Evolutionary conservation across 805 yeast genomes (phyloP), one percentile per base, ranked within the genome.

Genomic region (Cephaloascus albidus): DNA sequence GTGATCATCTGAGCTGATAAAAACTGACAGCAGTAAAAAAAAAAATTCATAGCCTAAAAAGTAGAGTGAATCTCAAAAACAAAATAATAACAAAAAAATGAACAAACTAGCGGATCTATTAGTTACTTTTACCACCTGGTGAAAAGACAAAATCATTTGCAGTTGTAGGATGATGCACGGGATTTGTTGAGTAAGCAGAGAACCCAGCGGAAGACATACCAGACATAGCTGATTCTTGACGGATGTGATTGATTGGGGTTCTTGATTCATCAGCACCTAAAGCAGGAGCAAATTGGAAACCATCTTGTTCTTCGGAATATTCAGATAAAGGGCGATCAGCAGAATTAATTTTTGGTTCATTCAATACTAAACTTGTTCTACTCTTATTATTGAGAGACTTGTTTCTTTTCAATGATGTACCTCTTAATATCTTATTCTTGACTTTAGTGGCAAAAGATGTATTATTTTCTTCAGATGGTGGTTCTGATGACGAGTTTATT

Each of bases 61-160:
- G 16, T 10, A 10, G 27, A 20, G 23, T 6, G 16, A 34, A 20
- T 12, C 20, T 14, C 8, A 14, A 34, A 18, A 34, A 12, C 14
- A 18, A 34, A 18, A 16, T 12, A 12, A 34, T 6, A 34, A n/a
- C 14, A 8, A 6, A 31, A n/a, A 31, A 14, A 6, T 15, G 6
- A 31, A 31, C 16, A 6, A 31, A 14, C 6, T 16, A 31, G 18
- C 14, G 16, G 6, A 10, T n/a, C 10, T 34, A 6, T 6, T 14
- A 8, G 36, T 20, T 5, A 16, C 16, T 18, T 20, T 23, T 12
- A 33, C 27, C 23, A 35, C 36, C 26, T 8, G 20, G 18, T 16
- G 19, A 36, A 40, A 32, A 45, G 28, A 47, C 36, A 36, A 47
- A 43, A 17, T 44, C 47, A 32, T 38, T 45, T 10, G 46, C 49